These are phyloP conservation scores for Trichosanthes cucumerina DNA, from an alignment of 306 rosid species.

Conservation along the genomic window DNA sequence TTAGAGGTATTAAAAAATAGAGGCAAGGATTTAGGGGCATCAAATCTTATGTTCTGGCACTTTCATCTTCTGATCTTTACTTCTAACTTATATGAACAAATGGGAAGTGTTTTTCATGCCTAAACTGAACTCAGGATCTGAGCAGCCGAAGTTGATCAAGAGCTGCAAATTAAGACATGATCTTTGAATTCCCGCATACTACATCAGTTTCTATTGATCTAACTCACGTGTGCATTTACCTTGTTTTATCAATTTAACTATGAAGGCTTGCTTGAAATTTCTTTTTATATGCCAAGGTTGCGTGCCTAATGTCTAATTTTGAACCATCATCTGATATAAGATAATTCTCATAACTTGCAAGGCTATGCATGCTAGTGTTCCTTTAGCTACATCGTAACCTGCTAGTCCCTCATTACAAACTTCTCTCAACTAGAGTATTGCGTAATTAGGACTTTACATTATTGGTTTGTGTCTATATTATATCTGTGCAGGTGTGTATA, in stretches of 20 bases:
- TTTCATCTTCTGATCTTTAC: not conserved
- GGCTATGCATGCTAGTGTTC: not conserved
- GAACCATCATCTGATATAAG: not conserved
- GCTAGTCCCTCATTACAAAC: not conserved
- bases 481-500: conserved; percentile 51
- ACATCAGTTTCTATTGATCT: not conserved
- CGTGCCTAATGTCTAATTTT: not conserved
- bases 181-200: not conserved
- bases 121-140: not conserved
- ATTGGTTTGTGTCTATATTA: conserved; percentile 8
- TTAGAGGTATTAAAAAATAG: not conserved
- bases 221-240: not conserved
- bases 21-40: not conserved
- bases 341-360: not conserved
- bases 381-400: not conserved
- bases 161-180: not conserved
- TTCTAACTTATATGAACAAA: not conserved
- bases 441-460: not conserved
- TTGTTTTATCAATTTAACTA: not conserved
- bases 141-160: not conserved
- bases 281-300: not conserved
- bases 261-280: not conserved
- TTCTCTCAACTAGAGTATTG: not conserved
- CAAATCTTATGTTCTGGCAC: not conserved
- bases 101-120: not conserved